A percentile compares a stretch with the other conserved stretches of the same genome.
Evolutionary conservation across 1,284 basidiomycete genomes (phyloP).

Genomic region (Apiotrichum montevideense): DNA sequence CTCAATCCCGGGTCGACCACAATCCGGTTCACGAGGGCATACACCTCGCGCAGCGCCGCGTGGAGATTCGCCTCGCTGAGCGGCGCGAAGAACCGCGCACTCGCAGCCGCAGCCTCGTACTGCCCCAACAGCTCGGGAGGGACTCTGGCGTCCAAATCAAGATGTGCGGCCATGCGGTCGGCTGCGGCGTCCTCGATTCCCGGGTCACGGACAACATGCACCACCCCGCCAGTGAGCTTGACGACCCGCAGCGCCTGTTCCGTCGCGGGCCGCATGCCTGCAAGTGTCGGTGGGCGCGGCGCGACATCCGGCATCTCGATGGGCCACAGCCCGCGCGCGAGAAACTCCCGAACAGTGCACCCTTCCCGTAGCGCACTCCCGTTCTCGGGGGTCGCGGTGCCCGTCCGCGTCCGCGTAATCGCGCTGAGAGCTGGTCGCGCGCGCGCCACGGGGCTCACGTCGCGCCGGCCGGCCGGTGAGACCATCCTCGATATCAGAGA

Average conservation of each 20-base stretch:
- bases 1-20: background rate
- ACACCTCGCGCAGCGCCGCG: background rate
- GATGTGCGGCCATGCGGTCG: background rate
- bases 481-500: too few relatives aligned
- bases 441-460: too few relatives aligned
- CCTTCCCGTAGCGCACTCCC: too few relatives aligned
- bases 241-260: background rate
- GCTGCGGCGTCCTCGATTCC: background rate
- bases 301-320: background rate
- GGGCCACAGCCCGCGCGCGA: constrained; percentile 3
- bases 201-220: background rate
- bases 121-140: background rate
- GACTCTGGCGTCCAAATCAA: background rate
- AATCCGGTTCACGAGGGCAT: background rate
- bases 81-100: background rate
- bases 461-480: too few relatives aligned
- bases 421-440: too few relatives aligned
- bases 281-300: background rate
- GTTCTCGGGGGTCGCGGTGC: too few relatives aligned
- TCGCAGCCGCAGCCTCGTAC: background rate
- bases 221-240: background rate
- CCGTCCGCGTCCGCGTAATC: too few relatives aligned
- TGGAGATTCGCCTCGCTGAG: background rate
- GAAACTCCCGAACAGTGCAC: constrained; percentile 3
- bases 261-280: background rate